A percentile compares a stretch with the other conserved stretches of the same genome.
These are phyloP conservation scores for Rhodotorula sp. DNA, from an alignment of 1,284 basidiomycete genomes.

Conservation along the genomic window DNA sequence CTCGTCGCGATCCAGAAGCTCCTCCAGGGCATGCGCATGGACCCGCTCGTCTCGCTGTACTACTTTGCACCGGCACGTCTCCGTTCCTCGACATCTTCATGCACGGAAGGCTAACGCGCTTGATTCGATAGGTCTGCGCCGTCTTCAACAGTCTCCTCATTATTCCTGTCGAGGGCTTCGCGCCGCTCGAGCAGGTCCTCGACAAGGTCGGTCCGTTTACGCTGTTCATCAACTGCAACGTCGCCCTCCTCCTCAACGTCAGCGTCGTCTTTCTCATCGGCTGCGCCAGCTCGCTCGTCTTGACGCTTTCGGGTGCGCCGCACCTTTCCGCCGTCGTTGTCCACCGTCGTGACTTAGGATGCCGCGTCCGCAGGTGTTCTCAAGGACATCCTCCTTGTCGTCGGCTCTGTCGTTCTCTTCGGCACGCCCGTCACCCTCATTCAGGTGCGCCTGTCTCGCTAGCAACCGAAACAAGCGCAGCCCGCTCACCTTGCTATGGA, in stretches of 20 bases:
- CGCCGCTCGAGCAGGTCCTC: constrained; percentile 52
- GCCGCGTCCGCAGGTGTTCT: constrained; percentile 41
- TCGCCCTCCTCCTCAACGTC: constrained; percentile 56
- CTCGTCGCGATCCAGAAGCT: constrained; percentile 47
- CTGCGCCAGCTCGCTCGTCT: constrained; percentile 52
- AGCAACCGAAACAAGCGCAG: no score
- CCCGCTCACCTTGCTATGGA: neutral
- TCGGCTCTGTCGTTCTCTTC: constrained; percentile 53
- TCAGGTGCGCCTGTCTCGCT: constrained; percentile 6
- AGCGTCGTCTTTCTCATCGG: constrained; percentile 53
- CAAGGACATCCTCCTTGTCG: constrained; percentile 55
- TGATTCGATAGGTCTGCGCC: constrained; percentile 49
- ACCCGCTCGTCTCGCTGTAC: constrained; percentile 44
- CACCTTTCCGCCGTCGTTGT: neutral
- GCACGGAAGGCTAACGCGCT: constrained; percentile 40
- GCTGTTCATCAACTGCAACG: constrained; percentile 54
- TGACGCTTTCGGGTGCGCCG: constrained; percentile 51
- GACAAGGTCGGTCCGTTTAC: constrained; percentile 52
- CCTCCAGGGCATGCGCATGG: constrained; percentile 47
- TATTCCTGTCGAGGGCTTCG: constrained; percentile 54
- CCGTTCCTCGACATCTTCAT: constrained; percentile 52
- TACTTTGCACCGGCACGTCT: constrained; percentile 50
- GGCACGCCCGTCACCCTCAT: constrained; percentile 51
- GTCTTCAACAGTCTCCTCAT: constrained; percentile 53
- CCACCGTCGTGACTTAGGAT: neutral